A percentile compares a stretch with the other conserved stretches of the same genome.
phyloP scores from a whole-genome alignment of 2,329 filamentous ascomycete species.

The Aspergillus udagawae region DNA sequence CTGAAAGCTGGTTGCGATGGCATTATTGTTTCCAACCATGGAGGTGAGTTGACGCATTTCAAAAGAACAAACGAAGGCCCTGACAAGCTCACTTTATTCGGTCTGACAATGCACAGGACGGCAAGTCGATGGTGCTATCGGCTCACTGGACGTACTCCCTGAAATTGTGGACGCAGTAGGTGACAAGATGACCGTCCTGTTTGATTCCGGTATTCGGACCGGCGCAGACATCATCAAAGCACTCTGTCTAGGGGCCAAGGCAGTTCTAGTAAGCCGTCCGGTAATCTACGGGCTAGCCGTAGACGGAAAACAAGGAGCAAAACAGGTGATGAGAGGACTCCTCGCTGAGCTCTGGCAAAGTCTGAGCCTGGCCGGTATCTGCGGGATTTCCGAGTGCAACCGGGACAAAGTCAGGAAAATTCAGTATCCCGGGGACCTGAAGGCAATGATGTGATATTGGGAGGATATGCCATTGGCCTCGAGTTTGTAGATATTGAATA shows the following conservation, averaged over 20 bases:
- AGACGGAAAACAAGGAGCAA: slow-evolving; percentile 53
- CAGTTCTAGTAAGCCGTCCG: slow-evolving; percentile 55
- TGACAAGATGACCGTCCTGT: slow-evolving; percentile 44
- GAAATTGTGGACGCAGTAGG: slow-evolving; percentile 60
- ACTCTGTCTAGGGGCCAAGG: slow-evolving; percentile 53
- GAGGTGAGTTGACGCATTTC: slow-evolving; percentile 29
- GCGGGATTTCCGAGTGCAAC: slow-evolving; percentile 32
- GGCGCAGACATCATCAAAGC: slow-evolving; percentile 52
- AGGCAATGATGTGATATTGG: slow-evolving; percentile 28
- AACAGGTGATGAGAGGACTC: slow-evolving; percentile 48
- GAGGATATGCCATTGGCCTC: not conserved
- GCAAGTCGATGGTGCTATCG: slow-evolving; percentile 50
- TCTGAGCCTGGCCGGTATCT: slow-evolving; percentile 53
- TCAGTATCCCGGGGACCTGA: slow-evolving; percentile 33
- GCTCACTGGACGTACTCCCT: slow-evolving; percentile 52
- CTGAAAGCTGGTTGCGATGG: slow-evolving; percentile 46
- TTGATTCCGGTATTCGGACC: slow-evolving; percentile 49
- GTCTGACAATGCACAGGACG: slow-evolving; percentile 26
- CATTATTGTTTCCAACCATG: slow-evolving; percentile 52
- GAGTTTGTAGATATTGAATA: not conserved
- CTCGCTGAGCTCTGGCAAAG: slow-evolving; percentile 53
- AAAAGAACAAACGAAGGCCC: not conserved
- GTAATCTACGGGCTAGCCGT: slow-evolving; percentile 57
- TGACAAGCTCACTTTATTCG: not conserved
- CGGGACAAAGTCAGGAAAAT: slow-evolving; percentile 31